Evolutionary conservation across 805 yeast species (phyloP).

Genomic region (Schizosaccharomyces japonicus): DNA sequence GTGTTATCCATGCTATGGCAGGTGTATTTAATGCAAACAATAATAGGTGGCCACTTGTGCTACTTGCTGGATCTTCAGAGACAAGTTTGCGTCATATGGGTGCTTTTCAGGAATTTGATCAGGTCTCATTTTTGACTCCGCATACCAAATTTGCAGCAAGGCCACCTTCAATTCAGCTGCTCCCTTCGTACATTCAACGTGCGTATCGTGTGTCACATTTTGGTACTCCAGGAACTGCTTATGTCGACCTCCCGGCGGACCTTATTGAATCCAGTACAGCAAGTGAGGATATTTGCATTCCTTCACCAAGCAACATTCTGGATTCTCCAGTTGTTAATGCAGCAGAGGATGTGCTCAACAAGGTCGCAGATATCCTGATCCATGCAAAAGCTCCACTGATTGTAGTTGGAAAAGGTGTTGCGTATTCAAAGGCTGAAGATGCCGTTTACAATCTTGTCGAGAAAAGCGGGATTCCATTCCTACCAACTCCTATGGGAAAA

Average conservation of each 20-base stretch:
- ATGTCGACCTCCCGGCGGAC: constrained; percentile 43
- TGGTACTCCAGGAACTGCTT: constrained; percentile 38
- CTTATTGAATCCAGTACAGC: constrained; percentile 21
- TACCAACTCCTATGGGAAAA: constrained; percentile 64
- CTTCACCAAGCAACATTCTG: constrained; percentile 15
- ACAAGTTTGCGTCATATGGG: constrained; percentile 29
- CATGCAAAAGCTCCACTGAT: constrained; percentile 27
- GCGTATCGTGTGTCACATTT: constrained; percentile 23
- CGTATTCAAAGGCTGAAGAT: constrained; percentile 22
- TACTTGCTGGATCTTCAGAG: constrained; percentile 40
- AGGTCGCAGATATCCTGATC: constrained; percentile 18
- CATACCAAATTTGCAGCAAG: neutral
- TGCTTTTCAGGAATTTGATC: constrained; percentile 52
- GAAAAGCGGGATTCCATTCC: constrained; percentile 26
- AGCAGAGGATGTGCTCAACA: too few species aligned
- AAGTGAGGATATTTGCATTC: constrained; percentile 3
- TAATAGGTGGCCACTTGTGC: constrained; percentile 42
- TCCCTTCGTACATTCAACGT: constrained; percentile 18
- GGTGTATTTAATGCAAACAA: constrained; percentile 31
- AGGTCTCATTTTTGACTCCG: constrained; percentile 23
- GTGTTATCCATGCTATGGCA: constrained; percentile 40
- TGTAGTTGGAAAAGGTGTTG: constrained; percentile 45
- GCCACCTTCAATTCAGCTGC: neutral
- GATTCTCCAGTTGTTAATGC: too few species aligned
- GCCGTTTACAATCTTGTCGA: constrained; percentile 22